These are phyloP conservation scores for Phytopythium aichiense DNA, from an alignment of 352 stramenopile species.

Conservation along the genomic window DNA sequence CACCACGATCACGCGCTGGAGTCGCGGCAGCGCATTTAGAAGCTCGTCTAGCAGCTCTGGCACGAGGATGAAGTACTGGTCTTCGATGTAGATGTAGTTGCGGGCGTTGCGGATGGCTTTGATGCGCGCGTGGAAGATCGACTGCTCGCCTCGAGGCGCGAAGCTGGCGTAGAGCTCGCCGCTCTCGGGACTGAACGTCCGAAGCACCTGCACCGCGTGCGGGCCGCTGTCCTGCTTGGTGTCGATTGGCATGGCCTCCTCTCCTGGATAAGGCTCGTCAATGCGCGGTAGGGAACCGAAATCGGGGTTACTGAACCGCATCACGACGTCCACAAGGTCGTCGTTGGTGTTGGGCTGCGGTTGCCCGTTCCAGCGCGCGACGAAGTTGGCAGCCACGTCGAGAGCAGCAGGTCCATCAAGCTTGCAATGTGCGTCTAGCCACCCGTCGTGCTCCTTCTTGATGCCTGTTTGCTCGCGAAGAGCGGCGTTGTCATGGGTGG, in stretches of 20 bases:
- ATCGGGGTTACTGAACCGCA: slow-evolving; percentile 48
- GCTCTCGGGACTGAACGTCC: slow-evolving; percentile 49
- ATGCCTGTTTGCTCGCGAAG: slow-evolving; percentile 36
- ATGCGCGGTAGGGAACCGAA: slow-evolving; percentile 17
- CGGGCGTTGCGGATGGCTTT: slow-evolving; percentile 52
- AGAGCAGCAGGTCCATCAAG: slow-evolving; percentile 36
- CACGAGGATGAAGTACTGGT: slow-evolving; percentile 71
- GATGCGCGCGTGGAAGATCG: slow-evolving; percentile 41
- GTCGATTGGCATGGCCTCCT: slow-evolving; percentile 10
- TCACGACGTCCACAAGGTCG: slow-evolving; percentile 36
- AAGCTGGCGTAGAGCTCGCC: slow-evolving; percentile 35
- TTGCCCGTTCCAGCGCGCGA: slow-evolving; percentile 54
- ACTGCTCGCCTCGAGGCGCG: slow-evolving; percentile 49
- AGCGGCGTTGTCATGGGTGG: slow-evolving; percentile 42
- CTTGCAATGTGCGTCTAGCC: slow-evolving; percentile 52
- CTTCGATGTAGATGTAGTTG: slow-evolving; percentile 69
- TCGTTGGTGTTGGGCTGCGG: slow-evolving; percentile 21
- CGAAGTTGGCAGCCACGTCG: slow-evolving; percentile 66
- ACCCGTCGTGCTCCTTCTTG: slow-evolving; percentile 39
- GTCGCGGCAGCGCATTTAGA: slow-evolving; percentile 29
- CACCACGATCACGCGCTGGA: slow-evolving; percentile 51
- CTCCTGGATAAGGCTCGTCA: slow-evolving; percentile 7
- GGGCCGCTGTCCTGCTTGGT: slow-evolving; percentile 8
- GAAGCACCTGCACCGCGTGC: slow-evolving; percentile 40
- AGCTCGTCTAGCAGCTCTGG: slow-evolving; percentile 52